Evolutionary conservation across 2,329 filamentous ascomycete genomes (phyloP).

Genomic region (Aureobasidium sp.): DNA sequence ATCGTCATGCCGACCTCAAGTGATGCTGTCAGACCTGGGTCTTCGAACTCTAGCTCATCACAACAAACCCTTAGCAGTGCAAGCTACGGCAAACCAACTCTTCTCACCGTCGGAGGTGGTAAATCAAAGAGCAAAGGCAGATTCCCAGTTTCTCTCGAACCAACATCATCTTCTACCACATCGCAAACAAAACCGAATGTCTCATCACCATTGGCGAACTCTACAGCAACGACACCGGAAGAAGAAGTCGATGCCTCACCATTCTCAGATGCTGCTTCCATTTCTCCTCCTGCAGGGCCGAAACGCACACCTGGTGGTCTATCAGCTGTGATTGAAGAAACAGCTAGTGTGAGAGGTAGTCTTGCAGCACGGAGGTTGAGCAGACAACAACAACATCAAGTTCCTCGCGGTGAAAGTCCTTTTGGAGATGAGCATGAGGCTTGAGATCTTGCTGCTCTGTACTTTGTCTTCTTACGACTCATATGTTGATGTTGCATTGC

Average conservation of each 20-base stretch:
- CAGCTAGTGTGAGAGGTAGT: neutral
- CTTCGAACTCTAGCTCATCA: constrained; percentile 25
- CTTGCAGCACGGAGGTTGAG: neutral
- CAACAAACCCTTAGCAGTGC: constrained; percentile 31
- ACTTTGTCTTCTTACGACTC: neutral
- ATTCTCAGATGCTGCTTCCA: constrained; percentile 19
- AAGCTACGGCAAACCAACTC: constrained; percentile 38
- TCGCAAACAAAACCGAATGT: constrained; percentile 23
- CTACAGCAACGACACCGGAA: neutral
- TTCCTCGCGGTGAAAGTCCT: neutral
- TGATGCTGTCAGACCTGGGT: constrained; percentile 19
- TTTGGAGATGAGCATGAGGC: constrained; percentile 12
- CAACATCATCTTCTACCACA: constrained; percentile 20
- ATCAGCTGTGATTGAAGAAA: constrained; percentile 42
- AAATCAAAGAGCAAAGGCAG: constrained; percentile 29
- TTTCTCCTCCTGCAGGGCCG: neutral
- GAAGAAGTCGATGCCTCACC: neutral
- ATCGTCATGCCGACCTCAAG: constrained; percentile 36
- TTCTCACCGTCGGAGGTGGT: constrained; percentile 36
- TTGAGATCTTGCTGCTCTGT: neutral
- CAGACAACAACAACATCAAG: neutral
- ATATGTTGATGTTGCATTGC: no score
- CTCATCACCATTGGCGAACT: constrained; percentile 17
- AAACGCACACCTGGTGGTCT: constrained; percentile 20
- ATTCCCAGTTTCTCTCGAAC: constrained; percentile 23